Evolutionary conservation across 495 filamentous ascomycete species (phyloP).

Genomic region (Neurospora africana): DNA sequence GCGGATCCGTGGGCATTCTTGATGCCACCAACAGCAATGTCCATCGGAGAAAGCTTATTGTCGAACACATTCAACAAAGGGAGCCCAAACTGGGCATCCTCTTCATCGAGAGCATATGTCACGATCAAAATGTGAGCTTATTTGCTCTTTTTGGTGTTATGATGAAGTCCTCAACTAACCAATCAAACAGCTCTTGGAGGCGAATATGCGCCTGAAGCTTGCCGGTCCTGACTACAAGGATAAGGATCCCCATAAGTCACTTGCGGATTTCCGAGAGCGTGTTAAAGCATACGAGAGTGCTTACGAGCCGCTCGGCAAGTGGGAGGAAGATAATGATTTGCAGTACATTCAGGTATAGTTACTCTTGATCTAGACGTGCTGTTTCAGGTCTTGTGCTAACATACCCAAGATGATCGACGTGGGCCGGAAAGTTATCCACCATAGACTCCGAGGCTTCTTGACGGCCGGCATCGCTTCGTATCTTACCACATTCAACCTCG

Average conservation of each 20-base stretch:
- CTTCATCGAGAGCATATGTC: constrained; percentile 88
- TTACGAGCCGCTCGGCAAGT: constrained; percentile 83
- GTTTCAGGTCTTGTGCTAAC: not conserved
- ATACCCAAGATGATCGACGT: constrained; percentile 81
- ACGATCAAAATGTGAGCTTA: constrained; percentile 52
- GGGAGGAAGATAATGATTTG: constrained; percentile 80
- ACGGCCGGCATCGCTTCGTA: constrained; percentile 86
- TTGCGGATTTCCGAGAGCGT: constrained; percentile 86
- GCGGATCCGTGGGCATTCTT: constrained; percentile 92
- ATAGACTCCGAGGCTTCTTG: constrained; percentile 84
- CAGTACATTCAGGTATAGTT: constrained; percentile 65
- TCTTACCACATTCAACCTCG: constrained; percentile 89
- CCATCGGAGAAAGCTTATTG: constrained; percentile 68
- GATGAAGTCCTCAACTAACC: not conserved
- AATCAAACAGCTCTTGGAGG: constrained; percentile 57
- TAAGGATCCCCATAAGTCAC: constrained; percentile 72
- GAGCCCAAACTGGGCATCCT: constrained; percentile 83
- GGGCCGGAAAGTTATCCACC: constrained; percentile 82
- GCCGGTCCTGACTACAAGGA: constrained; percentile 92
- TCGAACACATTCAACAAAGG: constrained; percentile 68
- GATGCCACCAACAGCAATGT: constrained; percentile 96
- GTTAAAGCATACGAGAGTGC: constrained; percentile 89
- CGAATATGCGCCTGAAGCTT: constrained; percentile 97
- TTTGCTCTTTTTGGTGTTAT: not conserved
- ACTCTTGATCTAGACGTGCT: not conserved